These are phyloP conservation scores for Talaromyces wortmannii DNA, from an alignment of 495 filamentous ascomycete species.

Conservation along the genomic window DNA sequence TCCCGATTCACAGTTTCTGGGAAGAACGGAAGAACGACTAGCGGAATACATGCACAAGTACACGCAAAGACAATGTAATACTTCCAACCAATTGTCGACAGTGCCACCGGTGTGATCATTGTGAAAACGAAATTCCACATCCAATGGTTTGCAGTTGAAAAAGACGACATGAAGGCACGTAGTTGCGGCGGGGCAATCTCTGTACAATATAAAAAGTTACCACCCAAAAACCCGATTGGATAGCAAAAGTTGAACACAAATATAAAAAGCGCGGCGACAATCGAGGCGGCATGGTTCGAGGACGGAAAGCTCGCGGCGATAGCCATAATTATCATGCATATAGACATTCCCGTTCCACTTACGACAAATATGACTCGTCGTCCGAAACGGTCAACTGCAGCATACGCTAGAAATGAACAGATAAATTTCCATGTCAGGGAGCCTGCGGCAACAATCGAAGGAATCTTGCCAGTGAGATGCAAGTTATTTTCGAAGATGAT, in stretches of 20 bases:
- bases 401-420: slow-evolving; percentile 39
- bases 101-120: slow-evolving; percentile 45
- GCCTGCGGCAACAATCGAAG: slow-evolving; percentile 22
- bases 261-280: slow-evolving; percentile 45
- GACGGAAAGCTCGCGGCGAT: slow-evolving; percentile 28
- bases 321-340: slow-evolving; percentile 42
- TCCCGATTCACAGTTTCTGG: slow-evolving; percentile 61
- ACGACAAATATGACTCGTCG: slow-evolving; percentile 48
- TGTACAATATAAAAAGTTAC: slow-evolving; percentile 51
- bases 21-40: slow-evolving; percentile 57
- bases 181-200: slow-evolving; percentile 48
- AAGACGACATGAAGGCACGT: slow-evolving; percentile 43
- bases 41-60: slow-evolving; percentile 25
- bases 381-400: slow-evolving; percentile 46
- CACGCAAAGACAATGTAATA: slow-evolving; percentile 32
- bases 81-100: slow-evolving; percentile 24
- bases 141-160: slow-evolving; percentile 37
- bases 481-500: slow-evolving; percentile 30
- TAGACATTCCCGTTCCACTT: slow-evolving; percentile 39
- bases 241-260: slow-evolving; percentile 58
- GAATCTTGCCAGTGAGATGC: slow-evolving; percentile 12
- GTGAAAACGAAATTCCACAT: slow-evolving; percentile 54
- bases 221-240: slow-evolving; percentile 51
- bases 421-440: slow-evolving; percentile 47
- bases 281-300: slow-evolving; percentile 20